phyloP scores from a whole-genome alignment of 2,329 filamentous ascomycete genomes.

The Fusarium circinatum region DNA sequence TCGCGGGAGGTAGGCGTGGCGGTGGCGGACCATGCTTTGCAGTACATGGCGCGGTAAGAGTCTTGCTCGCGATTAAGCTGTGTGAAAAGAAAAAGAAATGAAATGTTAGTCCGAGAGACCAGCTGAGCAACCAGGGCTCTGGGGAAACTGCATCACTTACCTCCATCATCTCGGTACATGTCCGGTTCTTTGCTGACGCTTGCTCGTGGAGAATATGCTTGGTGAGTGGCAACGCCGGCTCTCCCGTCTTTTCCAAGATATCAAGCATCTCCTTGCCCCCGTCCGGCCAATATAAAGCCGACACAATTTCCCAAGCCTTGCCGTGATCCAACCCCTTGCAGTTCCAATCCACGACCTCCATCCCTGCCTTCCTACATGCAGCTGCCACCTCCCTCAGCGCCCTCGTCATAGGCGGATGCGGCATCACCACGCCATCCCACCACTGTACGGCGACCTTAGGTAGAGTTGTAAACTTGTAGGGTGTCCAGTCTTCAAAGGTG shows the following conservation, averaged over 20 bases:
- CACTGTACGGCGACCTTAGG: constrained; percentile 68
- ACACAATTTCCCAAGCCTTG: constrained; percentile 59
- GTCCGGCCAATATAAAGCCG: constrained; percentile 66
- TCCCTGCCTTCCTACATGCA: constrained; percentile 58
- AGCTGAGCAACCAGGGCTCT: fast-evolving
- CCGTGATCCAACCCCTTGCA: constrained; percentile 65
- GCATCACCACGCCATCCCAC: constrained; percentile 68
- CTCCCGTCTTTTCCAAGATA: constrained; percentile 62
- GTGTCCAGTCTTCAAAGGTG: constrained; percentile 49
- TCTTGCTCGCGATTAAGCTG: constrained; percentile 52
- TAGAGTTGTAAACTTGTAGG: constrained; percentile 50
- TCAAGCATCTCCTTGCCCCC: constrained; percentile 64
- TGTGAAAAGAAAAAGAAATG: fast-evolving
- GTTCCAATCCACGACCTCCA: constrained; percentile 63
- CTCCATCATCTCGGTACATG: constrained; percentile 53
- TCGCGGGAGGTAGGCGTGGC: constrained; percentile 38
- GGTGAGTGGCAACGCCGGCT: constrained; percentile 68
- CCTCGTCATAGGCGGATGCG: constrained; percentile 67
- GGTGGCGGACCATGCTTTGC: constrained; percentile 52
- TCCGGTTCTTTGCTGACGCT: constrained; percentile 53
- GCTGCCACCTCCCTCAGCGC: constrained; percentile 65
- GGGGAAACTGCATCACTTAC: constrained; percentile 31
- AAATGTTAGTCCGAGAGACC: neutral
- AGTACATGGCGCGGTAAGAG: constrained; percentile 51
- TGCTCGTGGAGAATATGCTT: constrained; percentile 68